These are phyloP conservation scores for Aspergillus tubingensis DNA, from an alignment of 2,329 filamentous ascomycete genomes.

Conservation along the genomic window DNA sequence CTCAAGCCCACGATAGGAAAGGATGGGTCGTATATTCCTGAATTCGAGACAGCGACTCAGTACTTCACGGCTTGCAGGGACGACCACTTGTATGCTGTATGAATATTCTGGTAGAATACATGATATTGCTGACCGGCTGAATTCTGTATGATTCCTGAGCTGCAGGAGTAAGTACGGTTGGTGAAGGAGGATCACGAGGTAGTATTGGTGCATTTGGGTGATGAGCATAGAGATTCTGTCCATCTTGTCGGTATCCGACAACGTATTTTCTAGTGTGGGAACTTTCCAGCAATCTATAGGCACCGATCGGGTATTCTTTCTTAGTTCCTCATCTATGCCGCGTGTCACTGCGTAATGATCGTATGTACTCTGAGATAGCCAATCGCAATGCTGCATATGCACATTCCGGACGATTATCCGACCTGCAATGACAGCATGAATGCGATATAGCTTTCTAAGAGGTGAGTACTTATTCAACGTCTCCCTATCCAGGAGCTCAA, in stretches of 20 bases:
- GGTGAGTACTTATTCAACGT: not conserved
- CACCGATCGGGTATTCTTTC: not conserved
- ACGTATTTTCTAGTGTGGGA: not conserved
- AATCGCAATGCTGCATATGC: not conserved
- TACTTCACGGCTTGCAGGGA: not conserved
- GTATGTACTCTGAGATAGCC: not conserved
- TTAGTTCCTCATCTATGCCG: not conserved
- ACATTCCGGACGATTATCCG: not conserved
- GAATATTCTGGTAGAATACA: not conserved
- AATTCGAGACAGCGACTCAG: constrained; percentile 3
- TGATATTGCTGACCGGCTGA: no score
- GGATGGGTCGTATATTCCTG: not conserved
- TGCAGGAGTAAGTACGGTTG: not conserved
- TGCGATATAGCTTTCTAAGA: not conserved
- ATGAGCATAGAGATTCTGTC: not conserved
- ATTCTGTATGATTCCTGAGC: not conserved
- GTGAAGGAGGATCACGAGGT: not conserved
- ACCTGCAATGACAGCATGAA: not conserved
- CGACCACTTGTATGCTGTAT: not conserved
- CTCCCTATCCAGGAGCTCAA: not conserved
- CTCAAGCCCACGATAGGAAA: not conserved
- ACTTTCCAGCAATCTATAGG: not conserved
- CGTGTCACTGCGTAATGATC: not conserved
- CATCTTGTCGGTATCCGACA: constrained; percentile 1
- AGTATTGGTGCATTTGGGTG: constrained; percentile 6